phyloP scores from a whole-genome alignment of 768 basidiomycete species.

The Dioszegia aurantiaca region DNA sequence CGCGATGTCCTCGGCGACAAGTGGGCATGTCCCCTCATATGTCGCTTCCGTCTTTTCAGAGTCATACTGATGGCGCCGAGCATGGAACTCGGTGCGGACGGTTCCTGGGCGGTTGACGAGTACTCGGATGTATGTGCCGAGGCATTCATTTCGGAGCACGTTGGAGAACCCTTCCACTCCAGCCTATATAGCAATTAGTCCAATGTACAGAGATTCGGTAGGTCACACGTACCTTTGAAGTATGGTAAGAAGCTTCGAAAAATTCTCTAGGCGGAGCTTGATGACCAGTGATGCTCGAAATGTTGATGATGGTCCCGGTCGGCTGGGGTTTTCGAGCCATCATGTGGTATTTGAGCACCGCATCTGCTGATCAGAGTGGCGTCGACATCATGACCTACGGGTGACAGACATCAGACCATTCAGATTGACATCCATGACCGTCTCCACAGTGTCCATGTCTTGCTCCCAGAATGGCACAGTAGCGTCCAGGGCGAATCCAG shows the following conservation, averaged over 20 bases:
- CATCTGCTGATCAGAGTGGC: not conserved
- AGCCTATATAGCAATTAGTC: slow-evolving; percentile 1
- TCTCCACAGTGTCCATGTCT: not conserved
- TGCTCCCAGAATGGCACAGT: slow-evolving; percentile 10
- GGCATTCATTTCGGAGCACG: slow-evolving; percentile 12
- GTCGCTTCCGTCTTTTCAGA: slow-evolving; percentile 9
- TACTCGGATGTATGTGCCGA: slow-evolving; percentile 16
- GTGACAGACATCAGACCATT: slow-evolving; percentile 3
- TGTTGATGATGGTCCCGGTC: slow-evolving; percentile 3
- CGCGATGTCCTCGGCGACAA: slow-evolving; percentile 16
- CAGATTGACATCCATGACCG: slow-evolving; percentile 1
- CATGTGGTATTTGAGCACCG: slow-evolving; percentile 3
- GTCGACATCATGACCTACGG: not conserved
- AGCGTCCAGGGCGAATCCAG: not conserved
- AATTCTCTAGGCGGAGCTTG: not conserved
- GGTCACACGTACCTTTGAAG: not conserved
- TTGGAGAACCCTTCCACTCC: slow-evolving; percentile 9
- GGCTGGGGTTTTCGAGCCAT: slow-evolving; percentile 2
- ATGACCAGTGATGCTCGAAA: slow-evolving; percentile 1
- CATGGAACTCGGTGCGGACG: slow-evolving; percentile 12
- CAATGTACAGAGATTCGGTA: not conserved
- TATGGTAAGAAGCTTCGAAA: slow-evolving; percentile 3
- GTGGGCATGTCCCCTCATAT: not conserved
- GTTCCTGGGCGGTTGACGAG: slow-evolving; percentile 18
- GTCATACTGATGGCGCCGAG: slow-evolving; percentile 12